A percentile compares a stretch with the other conserved stretches of the same genome.
These are phyloP conservation scores for Phytophthora lateralis DNA, from an alignment of 352 stramenopile genomes.

Conservation along the genomic window DNA sequence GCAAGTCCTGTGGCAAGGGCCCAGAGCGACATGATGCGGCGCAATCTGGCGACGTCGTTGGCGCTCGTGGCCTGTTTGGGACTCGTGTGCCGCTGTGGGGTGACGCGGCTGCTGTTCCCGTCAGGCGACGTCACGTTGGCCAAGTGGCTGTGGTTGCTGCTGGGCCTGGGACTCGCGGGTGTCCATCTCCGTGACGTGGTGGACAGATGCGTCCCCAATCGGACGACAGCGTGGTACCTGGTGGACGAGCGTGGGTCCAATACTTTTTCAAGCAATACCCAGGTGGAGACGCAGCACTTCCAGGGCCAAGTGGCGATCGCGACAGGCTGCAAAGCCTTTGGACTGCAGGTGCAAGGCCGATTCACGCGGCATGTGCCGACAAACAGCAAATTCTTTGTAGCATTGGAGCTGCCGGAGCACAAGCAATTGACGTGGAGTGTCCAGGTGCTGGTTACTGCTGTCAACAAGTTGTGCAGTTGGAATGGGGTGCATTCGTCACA, in stretches of 20 bases:
- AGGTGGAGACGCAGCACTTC: slow-evolving; percentile 28
- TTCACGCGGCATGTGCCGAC: slow-evolving; percentile 52
- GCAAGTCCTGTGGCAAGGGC: not conserved
- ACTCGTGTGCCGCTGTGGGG: not conserved
- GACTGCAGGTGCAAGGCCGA: slow-evolving; percentile 64
- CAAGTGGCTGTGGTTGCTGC: slow-evolving; percentile 48
- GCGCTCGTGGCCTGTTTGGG: slow-evolving; percentile 11
- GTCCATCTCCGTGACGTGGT: slow-evolving; percentile 39
- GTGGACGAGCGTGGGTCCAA: slow-evolving; percentile 18
- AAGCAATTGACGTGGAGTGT: not conserved
- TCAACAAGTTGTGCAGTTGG: slow-evolving; percentile 1
- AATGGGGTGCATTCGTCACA: slow-evolving; percentile 4
- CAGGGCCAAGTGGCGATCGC: slow-evolving; percentile 18
- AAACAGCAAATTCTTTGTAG: slow-evolving; percentile 48
- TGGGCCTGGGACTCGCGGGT: slow-evolving; percentile 43
- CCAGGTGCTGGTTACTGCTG: not conserved
- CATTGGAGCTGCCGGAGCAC: slow-evolving; percentile 48
- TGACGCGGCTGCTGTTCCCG: slow-evolving; percentile 49
- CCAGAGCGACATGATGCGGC: not conserved
- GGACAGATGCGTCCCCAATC: slow-evolving; percentile 6
- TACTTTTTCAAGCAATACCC: not conserved
- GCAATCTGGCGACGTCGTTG: slow-evolving; percentile 5
- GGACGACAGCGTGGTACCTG: slow-evolving; percentile 9
- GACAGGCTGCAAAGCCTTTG: slow-evolving; percentile 9
- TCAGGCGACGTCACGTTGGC: slow-evolving; percentile 47